Evolutionary conservation across 208 protist genomes (phyloP).

Genomic region (Leishmania aethiopica): DNA sequence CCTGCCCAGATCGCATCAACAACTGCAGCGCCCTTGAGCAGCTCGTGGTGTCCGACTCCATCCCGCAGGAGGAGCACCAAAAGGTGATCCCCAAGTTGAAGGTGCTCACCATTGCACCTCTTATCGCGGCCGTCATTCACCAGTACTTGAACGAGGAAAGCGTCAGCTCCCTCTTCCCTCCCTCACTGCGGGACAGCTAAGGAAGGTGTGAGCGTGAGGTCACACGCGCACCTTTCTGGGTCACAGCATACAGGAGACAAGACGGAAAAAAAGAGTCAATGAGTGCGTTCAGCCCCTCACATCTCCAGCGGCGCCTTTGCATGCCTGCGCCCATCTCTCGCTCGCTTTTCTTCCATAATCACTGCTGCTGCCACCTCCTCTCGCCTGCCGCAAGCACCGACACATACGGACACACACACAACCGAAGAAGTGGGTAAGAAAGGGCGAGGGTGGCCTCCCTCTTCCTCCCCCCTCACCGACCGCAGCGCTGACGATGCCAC

Average conservation of each 20-base stretch:
- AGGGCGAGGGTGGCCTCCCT: background rate
- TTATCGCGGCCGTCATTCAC: constrained; percentile 82
- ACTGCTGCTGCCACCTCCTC: background rate
- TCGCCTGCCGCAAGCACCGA: background rate
- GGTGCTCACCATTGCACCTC: constrained; percentile 88
- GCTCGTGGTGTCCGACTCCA: constrained; percentile 94
- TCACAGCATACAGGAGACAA: background rate
- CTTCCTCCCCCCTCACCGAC: background rate
- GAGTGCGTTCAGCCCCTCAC: background rate
- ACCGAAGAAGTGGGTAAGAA: background rate
- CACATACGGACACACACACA: background rate
- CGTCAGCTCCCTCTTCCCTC: constrained; percentile 67
- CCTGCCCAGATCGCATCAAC: constrained; percentile 89
- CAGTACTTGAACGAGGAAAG: constrained; percentile 76
- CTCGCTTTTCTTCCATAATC: background rate
- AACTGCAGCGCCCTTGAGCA: constrained; percentile 82
- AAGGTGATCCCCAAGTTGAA: constrained; percentile 79
- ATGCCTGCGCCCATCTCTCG: background rate
- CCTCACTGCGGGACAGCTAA: constrained; percentile 28
- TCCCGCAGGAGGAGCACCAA: constrained; percentile 89
- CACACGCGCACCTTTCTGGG: background rate
- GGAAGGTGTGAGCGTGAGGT: background rate
- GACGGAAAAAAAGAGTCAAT: background rate
- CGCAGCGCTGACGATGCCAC: background rate
- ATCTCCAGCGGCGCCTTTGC: background rate